Evolutionary conservation across 2,329 filamentous ascomycete species (phyloP).

Genomic region (Beauveria sp.): DNA sequence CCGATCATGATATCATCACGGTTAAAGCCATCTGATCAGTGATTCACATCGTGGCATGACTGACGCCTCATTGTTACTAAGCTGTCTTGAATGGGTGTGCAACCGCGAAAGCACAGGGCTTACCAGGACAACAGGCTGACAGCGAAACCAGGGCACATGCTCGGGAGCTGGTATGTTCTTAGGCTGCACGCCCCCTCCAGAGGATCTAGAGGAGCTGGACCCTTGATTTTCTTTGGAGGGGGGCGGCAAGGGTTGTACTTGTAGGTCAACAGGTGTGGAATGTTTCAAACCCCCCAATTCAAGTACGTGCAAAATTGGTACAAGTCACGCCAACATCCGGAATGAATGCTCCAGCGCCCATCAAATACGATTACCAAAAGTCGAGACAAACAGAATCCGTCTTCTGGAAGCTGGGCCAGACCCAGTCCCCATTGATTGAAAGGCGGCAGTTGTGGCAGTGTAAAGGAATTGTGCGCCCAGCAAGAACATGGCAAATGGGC

Average conservation of each 20-base stretch:
- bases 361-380: neutral
- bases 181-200: neutral
- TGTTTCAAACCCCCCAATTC: neutral
- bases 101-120: neutral
- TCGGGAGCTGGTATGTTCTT: neutral
- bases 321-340: neutral
- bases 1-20: constrained; percentile 4
- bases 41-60: neutral
- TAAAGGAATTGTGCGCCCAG: too few relatives aligned
- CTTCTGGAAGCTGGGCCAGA: neutral
- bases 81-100: neutral
- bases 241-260: neutral
- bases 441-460: too few relatives aligned
- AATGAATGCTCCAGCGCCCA: neutral
- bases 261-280: neutral
- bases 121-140: neutral
- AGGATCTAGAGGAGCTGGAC: neutral
- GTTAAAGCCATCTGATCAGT: neutral
- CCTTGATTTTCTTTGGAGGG: neutral
- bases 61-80: neutral
- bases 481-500: too few relatives aligned
- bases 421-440: neutral
- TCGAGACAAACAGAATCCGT: neutral
- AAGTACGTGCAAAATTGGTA: neutral
- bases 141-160: neutral